Base-by-base conservation (phyloP, 179 eudicot genomes). In the Silene vulgaris region DNA sequence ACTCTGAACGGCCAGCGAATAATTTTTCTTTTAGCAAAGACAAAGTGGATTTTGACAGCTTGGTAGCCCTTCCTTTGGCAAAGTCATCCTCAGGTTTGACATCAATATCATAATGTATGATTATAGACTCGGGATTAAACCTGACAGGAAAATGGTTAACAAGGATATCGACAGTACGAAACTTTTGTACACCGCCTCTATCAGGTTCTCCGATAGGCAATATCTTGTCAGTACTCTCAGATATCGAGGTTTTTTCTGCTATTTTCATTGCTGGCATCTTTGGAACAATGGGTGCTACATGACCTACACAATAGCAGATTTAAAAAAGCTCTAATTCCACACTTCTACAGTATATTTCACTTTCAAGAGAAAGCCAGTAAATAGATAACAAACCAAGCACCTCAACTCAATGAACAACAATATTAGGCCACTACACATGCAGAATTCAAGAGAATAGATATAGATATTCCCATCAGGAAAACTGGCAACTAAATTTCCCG, bases 81-180 rank as follows among this genome's bases (percentile, higher is more conserved):
- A 87, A 65, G n/a, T 72, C 60, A 3, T 14, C 69, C 50, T 77
- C 85, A 62, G 76, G 83, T 75, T 84, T 80, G 73, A 89, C 71
- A 30, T 86, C 88, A 69, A 90, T 79, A 74, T 84, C 87, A 64
- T 87, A 90, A 78, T 86, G 93, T 40, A 73, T 73, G 23, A 87
- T 84, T n/a, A 65, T 65, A 65, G 69, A 68, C 50, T 80, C 72
- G 1, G 87, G 75, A 64, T 89, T 67, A 74, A 85, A 89, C 8
- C 4, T 48, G 66, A 90, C 89, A 0, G 81, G 89, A 64, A 89
- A 90, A 79, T 86, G 89, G 45, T 90, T 90, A n/a, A 77, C 93
- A 54, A 86, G 86, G 62, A 90, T 86, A 17, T 69, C 82, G 71
- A 84, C 77, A 1, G 74, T 59, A 61, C 72, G 69, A n/a, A 71